A percentile compares a stretch with the other conserved stretches of the same genome.
These are phyloP conservation scores for Sporothrix globosa DNA, from an alignment of 2,329 filamentous ascomycete species.

Conservation along the genomic window DNA sequence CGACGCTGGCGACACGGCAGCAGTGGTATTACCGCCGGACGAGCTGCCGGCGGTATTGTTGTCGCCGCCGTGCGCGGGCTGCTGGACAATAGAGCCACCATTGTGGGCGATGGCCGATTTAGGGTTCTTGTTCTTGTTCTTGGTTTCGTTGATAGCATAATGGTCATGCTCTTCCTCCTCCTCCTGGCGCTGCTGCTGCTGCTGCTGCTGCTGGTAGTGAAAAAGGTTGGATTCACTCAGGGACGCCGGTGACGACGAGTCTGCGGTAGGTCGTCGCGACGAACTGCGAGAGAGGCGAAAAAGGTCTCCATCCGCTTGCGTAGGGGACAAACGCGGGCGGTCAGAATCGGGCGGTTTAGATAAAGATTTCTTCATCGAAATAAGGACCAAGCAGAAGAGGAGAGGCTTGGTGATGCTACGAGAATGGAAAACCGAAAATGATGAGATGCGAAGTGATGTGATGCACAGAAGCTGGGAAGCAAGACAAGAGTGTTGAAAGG, in stretches of 20 bases:
- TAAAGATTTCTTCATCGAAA: constrained; percentile 66
- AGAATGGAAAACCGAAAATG: background rate
- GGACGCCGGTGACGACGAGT: constrained; percentile 39
- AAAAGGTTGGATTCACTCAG: constrained; percentile 32
- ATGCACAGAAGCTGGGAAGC: constrained; percentile 15
- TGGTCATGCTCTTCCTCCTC: constrained; percentile 12
- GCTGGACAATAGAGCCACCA: constrained; percentile 13
- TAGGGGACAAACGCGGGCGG: constrained; percentile 59
- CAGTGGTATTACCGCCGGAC: constrained; percentile 25
- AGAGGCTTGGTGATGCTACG: constrained; percentile 1
- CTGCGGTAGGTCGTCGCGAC: constrained; percentile 48
- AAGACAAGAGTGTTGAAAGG: background rate
- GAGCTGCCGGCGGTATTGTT: constrained; percentile 13
- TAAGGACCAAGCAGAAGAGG: constrained; percentile 21
- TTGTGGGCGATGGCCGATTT: constrained; percentile 20
- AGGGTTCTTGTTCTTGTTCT: background rate
- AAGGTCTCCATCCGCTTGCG: constrained; percentile 58
- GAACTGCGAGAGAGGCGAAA: constrained; percentile 38
- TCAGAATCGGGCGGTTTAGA: constrained; percentile 58
- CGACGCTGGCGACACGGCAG: constrained; percentile 31
- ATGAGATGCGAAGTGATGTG: constrained; percentile 3
- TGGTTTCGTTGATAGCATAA: background rate
- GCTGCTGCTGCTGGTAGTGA: constrained; percentile 20
- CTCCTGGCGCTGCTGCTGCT: constrained; percentile 25
- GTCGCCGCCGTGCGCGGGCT: constrained; percentile 4